These are phyloP conservation scores for Erysimum cheiranthoides DNA, from an alignment of 345 rosid genomes.

Conservation along the genomic window DNA sequence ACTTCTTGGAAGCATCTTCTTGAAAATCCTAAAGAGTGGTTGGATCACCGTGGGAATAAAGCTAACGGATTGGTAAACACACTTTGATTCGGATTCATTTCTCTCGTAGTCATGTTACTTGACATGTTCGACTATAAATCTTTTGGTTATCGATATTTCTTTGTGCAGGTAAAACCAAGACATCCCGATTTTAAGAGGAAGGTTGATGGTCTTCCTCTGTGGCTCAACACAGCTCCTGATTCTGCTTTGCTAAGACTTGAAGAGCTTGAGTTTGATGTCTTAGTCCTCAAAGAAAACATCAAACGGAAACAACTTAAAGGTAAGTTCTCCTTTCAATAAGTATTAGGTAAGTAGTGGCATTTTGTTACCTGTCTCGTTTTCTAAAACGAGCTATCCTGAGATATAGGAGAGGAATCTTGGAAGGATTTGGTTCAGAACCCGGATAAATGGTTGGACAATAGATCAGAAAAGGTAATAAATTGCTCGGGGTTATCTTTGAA, in stretches of 20 bases:
- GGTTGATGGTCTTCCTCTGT: constrained; percentile 53
- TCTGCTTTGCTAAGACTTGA: constrained; percentile 54
- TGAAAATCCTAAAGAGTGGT: constrained; percentile 71
- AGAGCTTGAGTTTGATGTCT: constrained; percentile 49
- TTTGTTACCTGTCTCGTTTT: not conserved
- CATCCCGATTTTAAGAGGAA: constrained; percentile 78
- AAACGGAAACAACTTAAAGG: constrained; percentile 52
- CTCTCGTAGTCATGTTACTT: constrained; percentile 8
- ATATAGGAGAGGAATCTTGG: constrained; percentile 72
- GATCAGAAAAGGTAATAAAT: constrained; percentile 61
- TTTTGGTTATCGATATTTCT: not conserved
- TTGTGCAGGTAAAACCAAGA: constrained; percentile 58
- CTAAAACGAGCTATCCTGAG: constrained; percentile 10
- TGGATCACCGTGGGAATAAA: constrained; percentile 66
- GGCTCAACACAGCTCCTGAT: constrained; percentile 60
- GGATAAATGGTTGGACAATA: constrained; percentile 72
- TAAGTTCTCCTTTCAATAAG: constrained; percentile 29
- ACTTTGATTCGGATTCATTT: constrained; percentile 8
- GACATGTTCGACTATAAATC: constrained; percentile 9
- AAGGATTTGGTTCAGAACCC: constrained; percentile 72
- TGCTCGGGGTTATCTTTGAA: not conserved
- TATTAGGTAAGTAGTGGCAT: constrained; percentile 10
- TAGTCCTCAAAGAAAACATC: constrained; percentile 23
- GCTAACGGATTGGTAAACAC: constrained; percentile 58
- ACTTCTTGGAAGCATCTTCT: constrained; percentile 63